Evolutionary conservation across 1,284 basidiomycete genomes (phyloP), one percentile per base, ranked within the genome.

Genomic region (Porphyrellus sp.): DNA sequence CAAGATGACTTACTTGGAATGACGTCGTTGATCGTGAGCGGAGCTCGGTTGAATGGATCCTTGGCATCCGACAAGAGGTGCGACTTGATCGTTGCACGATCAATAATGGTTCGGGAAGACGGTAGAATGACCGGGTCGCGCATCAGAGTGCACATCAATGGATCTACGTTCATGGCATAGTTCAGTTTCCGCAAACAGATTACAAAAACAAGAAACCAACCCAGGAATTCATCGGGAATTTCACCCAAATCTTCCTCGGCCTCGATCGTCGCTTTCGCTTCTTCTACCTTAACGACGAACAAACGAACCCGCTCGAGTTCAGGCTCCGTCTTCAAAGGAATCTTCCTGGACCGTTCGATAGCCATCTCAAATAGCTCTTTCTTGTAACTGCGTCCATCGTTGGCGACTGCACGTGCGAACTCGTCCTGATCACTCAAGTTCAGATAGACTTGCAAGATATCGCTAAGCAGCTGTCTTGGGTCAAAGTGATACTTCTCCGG

Each of bases 61-160:
- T 86, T 92, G 18, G 86, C 75, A 66, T 98, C 96, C 2, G 93
- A 96, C 23, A 99, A 74, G 41, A 99, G 74, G 68, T 96, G 93
- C 2, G 93, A 90, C 66, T 98, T 97, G 76, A 99, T 99, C 1
- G 96, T 99, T 1, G 89, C 81, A 35, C 91, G 83, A 70, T 99
- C 97, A 42, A 99, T 72, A 25, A 91, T 80, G 0, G 85, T 77
- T 50, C 78, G 81, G 2, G 94, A 98, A 0, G 89, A 85, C 0
- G 97, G 97, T 44, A 99, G 72, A 38, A 85, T 83, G 54, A 99
- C 96, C 1, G 97, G 97, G 68, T 99, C 93, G 53, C 86, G 87
- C 97, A 99, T 99, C 52, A 99, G 67, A 1, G 92, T 93, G 59
- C 83, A 90, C 86, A 97, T 94, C 58, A 98, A 75, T 1, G 93